Evolutionary conservation across 164 flowering plant species (phyloP).

Genomic region (Aristolochia contorta): DNA sequence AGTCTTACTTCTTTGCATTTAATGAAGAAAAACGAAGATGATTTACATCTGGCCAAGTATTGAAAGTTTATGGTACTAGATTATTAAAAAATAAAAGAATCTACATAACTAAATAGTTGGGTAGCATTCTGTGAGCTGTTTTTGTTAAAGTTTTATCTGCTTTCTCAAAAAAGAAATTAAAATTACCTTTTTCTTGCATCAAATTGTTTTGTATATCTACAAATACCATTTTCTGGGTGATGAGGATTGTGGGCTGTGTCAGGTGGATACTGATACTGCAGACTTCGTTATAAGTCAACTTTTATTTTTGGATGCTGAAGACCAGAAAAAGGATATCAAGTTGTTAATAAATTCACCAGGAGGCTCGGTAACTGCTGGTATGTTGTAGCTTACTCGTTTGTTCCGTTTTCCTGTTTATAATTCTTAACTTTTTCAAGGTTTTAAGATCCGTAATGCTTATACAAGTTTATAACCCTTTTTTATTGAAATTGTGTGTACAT

Average conservation of each 20-base stretch:
- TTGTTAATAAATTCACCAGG: constrained; percentile 90
- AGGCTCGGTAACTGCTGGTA: constrained; percentile 89
- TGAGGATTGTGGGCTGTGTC: constrained; percentile 11
- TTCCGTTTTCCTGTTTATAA: too few species aligned
- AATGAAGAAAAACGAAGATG: too few species aligned
- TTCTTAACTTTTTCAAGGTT: too few species aligned
- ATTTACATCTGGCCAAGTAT: too few species aligned
- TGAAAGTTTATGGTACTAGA: too few species aligned
- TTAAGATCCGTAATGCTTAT: too few species aligned
- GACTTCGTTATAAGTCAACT: constrained; percentile 84
- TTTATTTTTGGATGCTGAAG: constrained; percentile 83
- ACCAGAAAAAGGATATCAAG: constrained; percentile 60
- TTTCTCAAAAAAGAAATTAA: neutral
- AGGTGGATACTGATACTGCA: constrained; percentile 79
- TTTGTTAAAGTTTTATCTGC: neutral
- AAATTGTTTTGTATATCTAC: neutral
- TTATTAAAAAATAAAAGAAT: too few species aligned
- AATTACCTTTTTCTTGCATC: neutral
- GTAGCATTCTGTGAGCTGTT: neutral
- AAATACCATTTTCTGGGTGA: too few species aligned
- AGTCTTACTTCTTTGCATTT: too few species aligned
- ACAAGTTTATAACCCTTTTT: too few species aligned
- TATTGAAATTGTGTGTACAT: too few species aligned
- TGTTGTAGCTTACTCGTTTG: neutral
- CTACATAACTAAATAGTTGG: neutral